A percentile compares a stretch with the other conserved stretches of the same genome.
phyloP scores from a whole-genome alignment of 176 grass and related monocot species.

The Ananas comosus region DNA sequence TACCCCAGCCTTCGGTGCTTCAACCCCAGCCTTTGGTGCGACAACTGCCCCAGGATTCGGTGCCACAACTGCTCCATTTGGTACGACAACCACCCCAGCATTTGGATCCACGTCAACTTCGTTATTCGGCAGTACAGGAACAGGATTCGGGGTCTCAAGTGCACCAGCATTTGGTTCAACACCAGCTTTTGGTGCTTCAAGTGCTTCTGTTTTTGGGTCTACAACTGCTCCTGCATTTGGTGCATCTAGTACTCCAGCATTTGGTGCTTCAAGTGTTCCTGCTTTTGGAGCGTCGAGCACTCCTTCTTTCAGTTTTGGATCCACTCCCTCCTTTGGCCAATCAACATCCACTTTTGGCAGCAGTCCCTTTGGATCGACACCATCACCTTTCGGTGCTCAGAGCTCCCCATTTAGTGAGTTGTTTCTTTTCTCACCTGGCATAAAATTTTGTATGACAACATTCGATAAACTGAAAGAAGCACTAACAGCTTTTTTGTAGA shows the following conservation, averaged over 20 bases:
- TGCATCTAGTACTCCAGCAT: slow-evolving; percentile 36
- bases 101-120: slow-evolving; percentile 56
- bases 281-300: slow-evolving; percentile 52
- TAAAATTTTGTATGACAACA: neutral
- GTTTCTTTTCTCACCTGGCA: neutral
- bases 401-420: slow-evolving; percentile 70
- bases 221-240: slow-evolving; percentile 60
- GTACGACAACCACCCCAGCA: slow-evolving; percentile 36
- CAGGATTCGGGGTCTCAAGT: slow-evolving; percentile 25
- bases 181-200: slow-evolving; percentile 45
- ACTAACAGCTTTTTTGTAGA: no score
- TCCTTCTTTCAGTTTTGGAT: slow-evolving; percentile 69
- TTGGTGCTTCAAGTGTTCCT: slow-evolving; percentile 50
- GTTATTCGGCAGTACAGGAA: slow-evolving; percentile 42
- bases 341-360: slow-evolving; percentile 45
- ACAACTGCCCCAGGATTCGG: slow-evolving; percentile 27
- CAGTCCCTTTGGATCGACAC: slow-evolving; percentile 55
- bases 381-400: slow-evolving; percentile 65
- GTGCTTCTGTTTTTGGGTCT: slow-evolving; percentile 45
- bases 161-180: slow-evolving; percentile 52
- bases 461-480: neutral
- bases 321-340: slow-evolving; percentile 60
- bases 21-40: slow-evolving; percentile 21
- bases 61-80: slow-evolving; percentile 43
- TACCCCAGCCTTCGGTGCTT: slow-evolving; percentile 38